Evolutionary conservation across 2,329 filamentous ascomycete genomes (phyloP), one percentile per base, ranked within the genome.

Genomic region (Verticillium dahliae): DNA sequence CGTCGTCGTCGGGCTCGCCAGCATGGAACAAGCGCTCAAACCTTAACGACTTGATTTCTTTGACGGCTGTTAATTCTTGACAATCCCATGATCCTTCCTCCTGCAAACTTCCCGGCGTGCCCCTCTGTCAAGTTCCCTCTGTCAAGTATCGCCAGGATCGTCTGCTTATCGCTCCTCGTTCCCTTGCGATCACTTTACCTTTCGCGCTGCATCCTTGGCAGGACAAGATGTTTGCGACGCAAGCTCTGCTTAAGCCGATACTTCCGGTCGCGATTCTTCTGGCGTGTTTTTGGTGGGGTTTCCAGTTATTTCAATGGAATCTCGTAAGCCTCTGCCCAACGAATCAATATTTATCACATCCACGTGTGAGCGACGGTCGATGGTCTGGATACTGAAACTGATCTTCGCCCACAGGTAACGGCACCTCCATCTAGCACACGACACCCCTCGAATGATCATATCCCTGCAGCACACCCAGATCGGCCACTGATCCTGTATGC

Each of bases 401-500:
- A 31, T 31, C 27, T 5, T 31, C 27, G 27, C 27, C 27, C 27
- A 31, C 27, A 31, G 27, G 27, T 31, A 4, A 31, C 27, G 27
- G 27, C 27, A 31, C 27, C 27, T 37, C 35, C 35, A 37, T 9
- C 9, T 37, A 37, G 9, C 9, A 37, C 35, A 41, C 39, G 6
- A 15, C 13, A 15, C 15, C 15, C 39, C 39, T 4, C 39, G 14
- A n/a, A n/a, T 6, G 6, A 41, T 50, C 11, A n/a, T 11, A n/a
- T 11, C 9, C 3, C 18, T 18, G 6, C n/a, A 55, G 33, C 41
- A 11, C 41, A 3, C 3, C 7, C 41, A 4, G 67, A 64, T 41
- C 66, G 65, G 6, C 68, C 69, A 2, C 65, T 76, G 31, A 69
- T 76, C 50, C 64, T 74, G 2, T 76, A 76, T 57, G 71, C 70